These are phyloP conservation scores for Cystofilobasidium bisporidii DNA, from an alignment of 768 basidiomycete species.

Conservation along the genomic window DNA sequence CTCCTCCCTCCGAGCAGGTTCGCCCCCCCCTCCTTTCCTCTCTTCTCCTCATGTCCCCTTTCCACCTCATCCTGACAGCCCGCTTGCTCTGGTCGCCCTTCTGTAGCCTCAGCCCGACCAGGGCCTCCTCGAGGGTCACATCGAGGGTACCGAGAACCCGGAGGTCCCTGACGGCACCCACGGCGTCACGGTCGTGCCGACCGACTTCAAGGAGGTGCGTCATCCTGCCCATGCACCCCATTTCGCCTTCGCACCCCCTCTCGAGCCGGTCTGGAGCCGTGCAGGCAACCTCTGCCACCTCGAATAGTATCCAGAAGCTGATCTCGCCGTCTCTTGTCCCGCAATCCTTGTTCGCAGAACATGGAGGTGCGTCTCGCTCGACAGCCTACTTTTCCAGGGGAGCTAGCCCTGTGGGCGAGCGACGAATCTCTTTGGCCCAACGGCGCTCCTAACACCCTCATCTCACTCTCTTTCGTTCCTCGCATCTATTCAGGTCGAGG, in stretches of 20 bases:
- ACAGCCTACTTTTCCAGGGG: too few relatives aligned
- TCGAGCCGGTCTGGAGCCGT: too few relatives aligned
- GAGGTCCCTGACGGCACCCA: slow-evolving; percentile 4
- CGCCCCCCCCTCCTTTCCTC: neutral
- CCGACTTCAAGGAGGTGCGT: slow-evolving; percentile 29
- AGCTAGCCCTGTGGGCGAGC: too few relatives aligned
- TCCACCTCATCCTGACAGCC: too few relatives aligned
- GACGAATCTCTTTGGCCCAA: too few relatives aligned
- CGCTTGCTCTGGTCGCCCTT: neutral
- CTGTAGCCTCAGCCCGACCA: slow-evolving; percentile 24
- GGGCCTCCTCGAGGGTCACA: slow-evolving; percentile 23
- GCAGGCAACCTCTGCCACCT: too few relatives aligned
- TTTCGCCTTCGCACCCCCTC: neutral
- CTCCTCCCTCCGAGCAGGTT: slow-evolving; percentile 24
- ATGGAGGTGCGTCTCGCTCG: neutral
- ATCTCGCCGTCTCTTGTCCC: neutral
- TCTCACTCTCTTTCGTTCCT: neutral
- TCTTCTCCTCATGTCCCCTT: too few relatives aligned
- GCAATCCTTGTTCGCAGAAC: too few relatives aligned
- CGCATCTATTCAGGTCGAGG: neutral
- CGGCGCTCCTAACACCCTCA: too few relatives aligned
- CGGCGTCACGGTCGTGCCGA: slow-evolving; percentile 14
- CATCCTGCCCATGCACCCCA: neutral
- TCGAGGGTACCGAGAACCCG: slow-evolving; percentile 8
- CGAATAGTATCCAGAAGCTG: neutral